Evolutionary conservation across 2,329 filamentous ascomycete species (phyloP).

Genomic region (Leptographium procerum): DNA sequence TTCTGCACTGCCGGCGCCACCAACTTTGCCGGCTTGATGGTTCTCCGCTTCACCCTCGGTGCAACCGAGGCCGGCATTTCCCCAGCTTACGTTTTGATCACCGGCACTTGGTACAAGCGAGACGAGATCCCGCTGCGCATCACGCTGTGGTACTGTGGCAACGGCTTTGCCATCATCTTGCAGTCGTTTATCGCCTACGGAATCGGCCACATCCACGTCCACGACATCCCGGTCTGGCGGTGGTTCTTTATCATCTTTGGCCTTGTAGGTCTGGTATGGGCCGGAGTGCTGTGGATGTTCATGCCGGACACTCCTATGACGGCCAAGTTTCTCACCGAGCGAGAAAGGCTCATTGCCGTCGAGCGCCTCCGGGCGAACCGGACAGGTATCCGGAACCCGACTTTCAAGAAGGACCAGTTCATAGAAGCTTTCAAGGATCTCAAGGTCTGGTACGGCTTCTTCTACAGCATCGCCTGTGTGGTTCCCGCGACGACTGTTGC

Average conservation of each 20-base stretch:
- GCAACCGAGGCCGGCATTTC: constrained; percentile 37
- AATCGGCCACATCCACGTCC: constrained; percentile 33
- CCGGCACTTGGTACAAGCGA: constrained; percentile 43
- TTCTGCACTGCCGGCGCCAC: constrained; percentile 40
- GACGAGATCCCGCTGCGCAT: constrained; percentile 38
- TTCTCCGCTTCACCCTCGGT: constrained; percentile 32
- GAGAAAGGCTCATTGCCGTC: constrained; percentile 46
- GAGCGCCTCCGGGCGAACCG: constrained; percentile 44
- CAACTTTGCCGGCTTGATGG: constrained; percentile 32
- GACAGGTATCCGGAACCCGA: constrained; percentile 25
- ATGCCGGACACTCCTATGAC: constrained; percentile 56
- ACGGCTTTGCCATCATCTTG: constrained; percentile 41
- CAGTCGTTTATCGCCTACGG: constrained; percentile 45
- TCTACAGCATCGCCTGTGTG: constrained; percentile 28
- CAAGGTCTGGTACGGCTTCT: constrained; percentile 32
- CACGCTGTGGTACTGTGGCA: constrained; percentile 42
- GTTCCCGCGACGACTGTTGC: constrained; percentile 14
- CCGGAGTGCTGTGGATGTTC: constrained; percentile 37
- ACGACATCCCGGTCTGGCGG: constrained; percentile 27
- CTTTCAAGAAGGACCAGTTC: constrained; percentile 31
- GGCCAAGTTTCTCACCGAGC: constrained; percentile 42
- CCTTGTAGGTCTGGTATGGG: constrained; percentile 38
- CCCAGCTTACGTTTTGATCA: constrained; percentile 39
- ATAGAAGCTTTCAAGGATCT: constrained; percentile 25
- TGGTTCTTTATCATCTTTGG: constrained; percentile 39